Base-by-base conservation (phyloP, 495 filamentous ascomycete genomes). In the Podospora australis region DNA sequence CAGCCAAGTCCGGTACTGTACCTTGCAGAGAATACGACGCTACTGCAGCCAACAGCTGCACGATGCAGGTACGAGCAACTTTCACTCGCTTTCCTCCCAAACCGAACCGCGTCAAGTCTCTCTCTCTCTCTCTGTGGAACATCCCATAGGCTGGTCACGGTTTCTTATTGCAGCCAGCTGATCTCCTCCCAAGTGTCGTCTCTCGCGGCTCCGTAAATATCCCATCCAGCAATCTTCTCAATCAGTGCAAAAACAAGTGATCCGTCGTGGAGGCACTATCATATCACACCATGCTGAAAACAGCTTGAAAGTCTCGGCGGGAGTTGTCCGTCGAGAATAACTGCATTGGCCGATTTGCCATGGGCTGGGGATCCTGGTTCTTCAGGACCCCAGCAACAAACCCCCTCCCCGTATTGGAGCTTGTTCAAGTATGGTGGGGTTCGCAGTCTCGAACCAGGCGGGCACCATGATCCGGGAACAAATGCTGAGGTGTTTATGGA, bases 11-110 rank as follows among this genome's bases (percentile, higher is more conserved):
- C 22, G 30, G 22, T 16, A 22, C 46, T 44, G 50, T 59, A 44
- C 56, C 53, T 56, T 55, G 52, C 47, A 46, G 22, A n/a, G 23
- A 13, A 4, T 11, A 41, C 48, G 41, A 39, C 14, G 22, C 45
- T 44, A 28, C 46, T 49, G 52, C 46, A 49, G 49, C 16, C 47
- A 44, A 11, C 21, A 36, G 21, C 39, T 50, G 51, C 57, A 56
- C 17, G 48, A 60, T 62, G 55, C 58, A 62, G 58, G 58, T 54
- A 58, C 58, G 36, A 23, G 30, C 30, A n/a, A 22, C 32, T 32
- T 50, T 39, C 46, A 44, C 44, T 23, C 43, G 40, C n/a, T n/a
- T 11, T 52, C 46, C 39, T 29, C 45, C 42, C 26, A 45, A 45
- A 23, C n/a, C 40, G 40, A 28, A 28, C 35, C 26, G 23, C 6